phyloP scores from a whole-genome alignment of 1,284 basidiomycete species.

The Heliocybe sulcata region DNA sequence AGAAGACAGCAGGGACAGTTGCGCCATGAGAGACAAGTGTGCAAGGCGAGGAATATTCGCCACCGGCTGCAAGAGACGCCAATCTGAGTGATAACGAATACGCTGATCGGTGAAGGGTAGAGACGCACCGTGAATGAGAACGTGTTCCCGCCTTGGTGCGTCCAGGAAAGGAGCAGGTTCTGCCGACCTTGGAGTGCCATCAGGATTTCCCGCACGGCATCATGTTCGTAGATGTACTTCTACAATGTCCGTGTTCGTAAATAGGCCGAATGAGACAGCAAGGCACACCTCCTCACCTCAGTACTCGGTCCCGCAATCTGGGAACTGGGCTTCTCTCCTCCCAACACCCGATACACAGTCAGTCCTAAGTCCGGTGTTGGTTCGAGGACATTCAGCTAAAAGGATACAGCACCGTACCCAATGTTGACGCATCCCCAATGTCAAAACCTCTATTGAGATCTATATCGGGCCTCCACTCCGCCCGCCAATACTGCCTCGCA shows the following conservation, averaged over 20 bases:
- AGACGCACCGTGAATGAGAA: conserved; percentile 21
- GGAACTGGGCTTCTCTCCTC: conserved; percentile 16
- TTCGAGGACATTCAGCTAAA: conserved; percentile 2
- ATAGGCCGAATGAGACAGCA: not conserved
- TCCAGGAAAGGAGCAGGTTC: conserved; percentile 48
- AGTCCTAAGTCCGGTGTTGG: conserved; percentile 31
- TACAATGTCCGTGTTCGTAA: conserved; percentile 16
- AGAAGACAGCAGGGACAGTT: conserved; percentile 52
- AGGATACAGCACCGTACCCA: conserved; percentile 33
- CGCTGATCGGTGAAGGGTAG: not conserved
- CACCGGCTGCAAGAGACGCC: conserved; percentile 32
- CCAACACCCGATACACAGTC: conserved; percentile 30
- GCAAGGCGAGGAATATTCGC: conserved; percentile 49
- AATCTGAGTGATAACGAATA: not conserved
- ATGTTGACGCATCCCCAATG: conserved; percentile 58
- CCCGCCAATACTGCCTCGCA: conserved; percentile 61
- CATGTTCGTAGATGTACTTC: conserved; percentile 65
- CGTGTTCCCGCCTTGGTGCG: conserved; percentile 18
- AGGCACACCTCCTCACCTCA: conserved; percentile 19
- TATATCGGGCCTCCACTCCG: conserved; percentile 46
- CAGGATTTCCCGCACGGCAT: conserved; percentile 67
- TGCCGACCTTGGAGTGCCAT: conserved; percentile 64
- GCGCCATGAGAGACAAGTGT: conserved; percentile 57
- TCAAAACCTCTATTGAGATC: conserved; percentile 39
- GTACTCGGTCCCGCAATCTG: conserved; percentile 20